These are phyloP conservation scores for Leishmania braziliensis DNA, from an alignment of 208 protist species.

Conservation along the genomic window DNA sequence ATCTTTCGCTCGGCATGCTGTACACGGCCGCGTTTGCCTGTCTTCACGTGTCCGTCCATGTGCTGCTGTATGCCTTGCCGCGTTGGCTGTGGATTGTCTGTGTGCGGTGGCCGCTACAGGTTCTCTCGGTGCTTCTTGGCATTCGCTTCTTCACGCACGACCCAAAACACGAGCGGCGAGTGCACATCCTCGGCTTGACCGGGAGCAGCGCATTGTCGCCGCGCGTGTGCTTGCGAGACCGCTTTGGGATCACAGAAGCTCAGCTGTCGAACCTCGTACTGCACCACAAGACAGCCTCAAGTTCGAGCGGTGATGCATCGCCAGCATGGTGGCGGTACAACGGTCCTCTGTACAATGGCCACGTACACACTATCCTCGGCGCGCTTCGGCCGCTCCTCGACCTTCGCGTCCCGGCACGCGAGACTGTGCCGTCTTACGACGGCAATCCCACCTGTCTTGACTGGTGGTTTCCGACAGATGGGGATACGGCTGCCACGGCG, in stretches of 20 bases:
- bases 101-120: conserved; percentile 32
- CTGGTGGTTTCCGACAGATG: conserved; percentile 35
- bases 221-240: conserved; percentile 6
- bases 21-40: conserved; percentile 19
- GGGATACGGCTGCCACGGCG: conserved; percentile 17
- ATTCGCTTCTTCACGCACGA: neutral
- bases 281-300: neutral
- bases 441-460: conserved; percentile 66
- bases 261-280: conserved; percentile 18
- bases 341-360: conserved; percentile 58
- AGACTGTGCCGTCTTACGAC: conserved; percentile 48
- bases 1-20: conserved; percentile 5
- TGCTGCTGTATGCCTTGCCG: conserved; percentile 39
- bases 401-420: conserved; percentile 35
- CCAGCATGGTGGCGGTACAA: conserved; percentile 30
- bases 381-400: conserved; percentile 33
- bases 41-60: conserved; percentile 26
- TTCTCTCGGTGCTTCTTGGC: conserved; percentile 21
- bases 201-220: conserved; percentile 4
- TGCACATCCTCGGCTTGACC: conserved; percentile 19
- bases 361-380: conserved; percentile 65
- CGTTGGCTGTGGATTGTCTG: conserved; percentile 26
- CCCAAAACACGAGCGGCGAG: conserved; percentile 16
- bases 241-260: conserved; percentile 20
- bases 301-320: neutral